Evolutionary conservation across 192 early-diverging fungal species (phyloP).

Genomic region (Chytriomyces sp.): DNA sequence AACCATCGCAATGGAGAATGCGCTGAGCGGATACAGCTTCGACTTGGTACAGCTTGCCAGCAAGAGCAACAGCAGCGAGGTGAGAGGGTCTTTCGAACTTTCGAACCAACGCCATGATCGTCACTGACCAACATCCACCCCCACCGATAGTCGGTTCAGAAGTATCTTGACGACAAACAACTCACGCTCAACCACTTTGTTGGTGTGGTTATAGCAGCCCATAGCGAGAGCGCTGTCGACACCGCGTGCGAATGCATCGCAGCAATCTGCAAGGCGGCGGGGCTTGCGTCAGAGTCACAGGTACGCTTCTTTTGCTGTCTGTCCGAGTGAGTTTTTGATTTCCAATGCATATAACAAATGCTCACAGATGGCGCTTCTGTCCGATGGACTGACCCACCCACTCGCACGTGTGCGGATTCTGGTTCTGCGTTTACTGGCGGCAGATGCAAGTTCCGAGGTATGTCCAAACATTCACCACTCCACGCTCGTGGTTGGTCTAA

Average conservation of each 20-base stretch:
- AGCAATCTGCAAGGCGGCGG: neutral
- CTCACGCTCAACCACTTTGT: conserved; percentile 17
- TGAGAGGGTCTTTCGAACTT: no score
- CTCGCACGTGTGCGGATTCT: neutral
- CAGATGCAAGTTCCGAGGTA: neutral
- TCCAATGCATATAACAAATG: neutral
- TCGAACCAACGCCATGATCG: no score
- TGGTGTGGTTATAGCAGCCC: neutral
- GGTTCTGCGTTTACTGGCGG: neutral
- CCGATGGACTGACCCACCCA: conserved; percentile 27
- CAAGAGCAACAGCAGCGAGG: no score
- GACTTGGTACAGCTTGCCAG: conserved; percentile 6
- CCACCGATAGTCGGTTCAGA: neutral
- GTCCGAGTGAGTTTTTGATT: no score
- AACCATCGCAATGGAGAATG: neutral
- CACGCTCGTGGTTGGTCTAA: neutral
- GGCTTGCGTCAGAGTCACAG: neutral
- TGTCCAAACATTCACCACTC: no score
- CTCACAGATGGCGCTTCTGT: neutral
- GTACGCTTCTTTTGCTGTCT: no score
- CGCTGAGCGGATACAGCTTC: conserved; percentile 1
- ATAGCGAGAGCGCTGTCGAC: neutral
- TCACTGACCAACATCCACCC: neutral
- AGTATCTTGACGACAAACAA: conserved; percentile 9
- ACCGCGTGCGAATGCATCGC: conserved; percentile 7